Evolutionary conservation across 2,329 filamentous ascomycete genomes (phyloP).

Genomic region (Xylaria sp.): DNA sequence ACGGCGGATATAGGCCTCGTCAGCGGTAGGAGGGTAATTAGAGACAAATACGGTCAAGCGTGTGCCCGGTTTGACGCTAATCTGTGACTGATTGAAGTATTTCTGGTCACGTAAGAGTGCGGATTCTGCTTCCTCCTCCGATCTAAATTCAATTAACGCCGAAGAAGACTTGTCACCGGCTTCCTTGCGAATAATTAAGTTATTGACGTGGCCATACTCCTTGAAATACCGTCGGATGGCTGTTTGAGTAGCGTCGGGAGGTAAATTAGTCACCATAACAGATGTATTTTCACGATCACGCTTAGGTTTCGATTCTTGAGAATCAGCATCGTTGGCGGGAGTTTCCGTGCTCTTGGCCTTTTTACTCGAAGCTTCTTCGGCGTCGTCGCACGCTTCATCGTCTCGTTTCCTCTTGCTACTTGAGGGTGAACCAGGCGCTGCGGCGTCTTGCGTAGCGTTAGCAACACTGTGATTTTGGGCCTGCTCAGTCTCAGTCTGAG

Average conservation of each 20-base stretch:
- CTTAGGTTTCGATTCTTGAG: constrained; percentile 57
- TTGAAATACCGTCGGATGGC: constrained; percentile 89
- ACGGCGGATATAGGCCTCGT: constrained; percentile 70
- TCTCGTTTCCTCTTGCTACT: constrained; percentile 77
- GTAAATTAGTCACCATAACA: constrained; percentile 79
- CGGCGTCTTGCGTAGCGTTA: constrained; percentile 32
- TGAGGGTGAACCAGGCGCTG: constrained; percentile 46
- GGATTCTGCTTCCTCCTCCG: constrained; percentile 77
- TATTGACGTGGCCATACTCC: constrained; percentile 84
- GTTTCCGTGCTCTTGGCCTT: constrained; percentile 61
- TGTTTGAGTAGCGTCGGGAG: constrained; percentile 69
- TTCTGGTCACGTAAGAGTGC: constrained; percentile 84
- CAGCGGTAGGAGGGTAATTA: constrained; percentile 82
- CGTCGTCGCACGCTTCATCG: constrained; percentile 58
- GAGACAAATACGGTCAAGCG: constrained; percentile 86
- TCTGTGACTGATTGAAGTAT: constrained; percentile 72
- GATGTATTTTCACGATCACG: constrained; percentile 91
- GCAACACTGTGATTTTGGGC: constrained; percentile 45
- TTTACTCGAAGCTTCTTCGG: constrained; percentile 64
- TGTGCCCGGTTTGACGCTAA: constrained; percentile 75
- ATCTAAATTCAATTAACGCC: constrained; percentile 84
- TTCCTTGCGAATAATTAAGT: constrained; percentile 71
- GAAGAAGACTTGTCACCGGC: constrained; percentile 64
- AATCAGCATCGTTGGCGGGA: constrained; percentile 40
- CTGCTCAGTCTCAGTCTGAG: constrained; percentile 42